Conservation (phyloP, 345 rosid genomes). For the Moricandia moricandioides region DNA sequence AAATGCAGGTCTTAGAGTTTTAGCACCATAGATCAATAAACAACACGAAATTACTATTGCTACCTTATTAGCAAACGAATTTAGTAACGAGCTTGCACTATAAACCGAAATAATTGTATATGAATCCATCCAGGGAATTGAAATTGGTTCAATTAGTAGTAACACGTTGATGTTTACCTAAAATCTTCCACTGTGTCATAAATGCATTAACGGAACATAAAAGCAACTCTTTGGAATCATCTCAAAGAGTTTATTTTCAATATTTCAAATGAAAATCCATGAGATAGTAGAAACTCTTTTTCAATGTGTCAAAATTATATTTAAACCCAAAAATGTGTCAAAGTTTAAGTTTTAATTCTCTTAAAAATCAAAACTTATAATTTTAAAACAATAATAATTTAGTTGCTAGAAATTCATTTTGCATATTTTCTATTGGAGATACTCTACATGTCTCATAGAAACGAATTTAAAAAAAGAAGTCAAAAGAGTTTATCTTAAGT, state of each 20-base stretch:
- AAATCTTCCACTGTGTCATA: background rate
- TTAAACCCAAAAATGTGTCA: too few relatives aligned
- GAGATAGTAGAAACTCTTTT: background rate
- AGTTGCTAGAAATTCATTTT: background rate
- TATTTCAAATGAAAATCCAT: background rate
- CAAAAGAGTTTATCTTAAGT: background rate
- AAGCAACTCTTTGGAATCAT: background rate
- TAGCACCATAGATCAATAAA: background rate
- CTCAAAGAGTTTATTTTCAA: background rate
- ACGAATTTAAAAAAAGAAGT: too few relatives aligned
- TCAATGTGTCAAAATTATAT: background rate
- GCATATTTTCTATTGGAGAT: background rate
- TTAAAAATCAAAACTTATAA: too few relatives aligned
- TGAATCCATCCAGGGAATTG: background rate
- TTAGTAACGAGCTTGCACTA: background rate
- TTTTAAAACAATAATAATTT: background rate
- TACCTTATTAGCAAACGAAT: background rate
- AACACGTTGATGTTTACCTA: background rate
- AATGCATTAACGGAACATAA: background rate
- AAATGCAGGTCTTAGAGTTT: slow-evolving; percentile 5
- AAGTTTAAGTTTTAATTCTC: background rate
- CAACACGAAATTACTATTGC: background rate
- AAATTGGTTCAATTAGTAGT: background rate
- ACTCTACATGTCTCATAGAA: too few relatives aligned
- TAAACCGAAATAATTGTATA: background rate